A percentile compares a stretch with the other conserved stretches of the same genome.
These are phyloP conservation scores for Lolium perenne DNA, from an alignment of 176 grass and related monocot species.

Conservation along the genomic window DNA sequence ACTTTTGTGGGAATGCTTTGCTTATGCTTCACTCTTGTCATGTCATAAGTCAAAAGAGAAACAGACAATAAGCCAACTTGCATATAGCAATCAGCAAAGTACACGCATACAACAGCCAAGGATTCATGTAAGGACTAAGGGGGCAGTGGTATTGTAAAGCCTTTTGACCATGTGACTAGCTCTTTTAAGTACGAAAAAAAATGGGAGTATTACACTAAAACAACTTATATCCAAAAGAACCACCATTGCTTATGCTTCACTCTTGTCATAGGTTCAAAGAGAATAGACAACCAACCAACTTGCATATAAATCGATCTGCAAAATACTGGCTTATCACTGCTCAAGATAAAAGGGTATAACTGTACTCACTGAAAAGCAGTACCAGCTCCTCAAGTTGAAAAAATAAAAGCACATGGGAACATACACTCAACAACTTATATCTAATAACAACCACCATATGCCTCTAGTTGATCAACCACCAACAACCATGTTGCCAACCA, in stretches of 20 bases:
- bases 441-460: conserved; percentile 46
- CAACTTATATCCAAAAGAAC: not conserved
- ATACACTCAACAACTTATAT: conserved; percentile 40
- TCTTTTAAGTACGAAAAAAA: conserved; percentile 9
- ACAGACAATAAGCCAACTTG: conserved; percentile 45
- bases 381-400: conserved; percentile 28
- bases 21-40: conserved; percentile 56
- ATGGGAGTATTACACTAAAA: not conserved
- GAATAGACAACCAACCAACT: conserved; percentile 39
- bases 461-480: conserved; percentile 55
- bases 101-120: not conserved
- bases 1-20: conserved; percentile 44
- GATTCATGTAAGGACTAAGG: not conserved
- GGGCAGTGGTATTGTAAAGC: not conserved
- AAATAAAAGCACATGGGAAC: conserved; percentile 29
- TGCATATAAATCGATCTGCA: conserved; percentile 21
- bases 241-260: conserved; percentile 55
- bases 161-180: not conserved
- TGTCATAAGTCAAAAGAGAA: conserved; percentile 41
- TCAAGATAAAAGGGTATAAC: conserved; percentile 12
- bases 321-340: conserved; percentile 3
- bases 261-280: conserved; percentile 48
- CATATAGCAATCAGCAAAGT: conserved; percentile 11
- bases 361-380: not conserved
- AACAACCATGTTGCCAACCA: conserved; percentile 55